phyloP scores from a whole-genome alignment of 345 rosid species.

The Gossypium ekmanianum region DNA sequence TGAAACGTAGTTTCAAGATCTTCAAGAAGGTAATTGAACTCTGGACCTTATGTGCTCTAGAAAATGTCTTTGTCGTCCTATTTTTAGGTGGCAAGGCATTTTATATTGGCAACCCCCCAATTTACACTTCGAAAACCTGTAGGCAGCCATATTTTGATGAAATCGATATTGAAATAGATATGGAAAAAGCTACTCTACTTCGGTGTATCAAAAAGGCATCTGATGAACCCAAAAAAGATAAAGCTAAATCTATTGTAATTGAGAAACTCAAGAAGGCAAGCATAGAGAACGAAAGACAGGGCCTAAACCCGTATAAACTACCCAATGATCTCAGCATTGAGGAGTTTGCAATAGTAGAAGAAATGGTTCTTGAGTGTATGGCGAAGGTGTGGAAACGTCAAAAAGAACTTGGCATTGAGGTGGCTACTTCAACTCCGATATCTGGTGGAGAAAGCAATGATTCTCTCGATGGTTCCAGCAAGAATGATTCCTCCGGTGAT shows the following conservation, averaged over 20 bases:
- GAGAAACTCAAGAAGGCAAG: neutral
- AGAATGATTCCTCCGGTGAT: slow-evolving; percentile 5
- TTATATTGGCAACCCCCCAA: slow-evolving; percentile 6
- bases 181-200: slow-evolving; percentile 1
- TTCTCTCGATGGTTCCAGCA: neutral
- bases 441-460: neutral
- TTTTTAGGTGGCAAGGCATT: slow-evolving; percentile 2
- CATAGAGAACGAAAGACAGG: neutral
- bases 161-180: neutral
- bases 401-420: neutral
- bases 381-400: neutral
- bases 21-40: slow-evolving; percentile 20
- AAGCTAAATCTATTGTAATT: slow-evolving; percentile 10
- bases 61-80: slow-evolving; percentile 16
- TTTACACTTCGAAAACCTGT: neutral
- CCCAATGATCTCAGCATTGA: slow-evolving; percentile 12
- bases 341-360: neutral
- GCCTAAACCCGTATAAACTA: neutral
- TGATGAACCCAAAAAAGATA: slow-evolving; percentile 1
- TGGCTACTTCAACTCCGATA: neutral
- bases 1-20: neutral
- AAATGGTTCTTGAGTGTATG: neutral
- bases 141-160: neutral
- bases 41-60: slow-evolving; percentile 16
- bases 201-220: slow-evolving; percentile 11